Percentiles rank a stretch among this genome's conserved stretches.
Evolutionary conservation across 805 yeast genomes (phyloP).

Genomic region (Pichia kluyveri): DNA sequence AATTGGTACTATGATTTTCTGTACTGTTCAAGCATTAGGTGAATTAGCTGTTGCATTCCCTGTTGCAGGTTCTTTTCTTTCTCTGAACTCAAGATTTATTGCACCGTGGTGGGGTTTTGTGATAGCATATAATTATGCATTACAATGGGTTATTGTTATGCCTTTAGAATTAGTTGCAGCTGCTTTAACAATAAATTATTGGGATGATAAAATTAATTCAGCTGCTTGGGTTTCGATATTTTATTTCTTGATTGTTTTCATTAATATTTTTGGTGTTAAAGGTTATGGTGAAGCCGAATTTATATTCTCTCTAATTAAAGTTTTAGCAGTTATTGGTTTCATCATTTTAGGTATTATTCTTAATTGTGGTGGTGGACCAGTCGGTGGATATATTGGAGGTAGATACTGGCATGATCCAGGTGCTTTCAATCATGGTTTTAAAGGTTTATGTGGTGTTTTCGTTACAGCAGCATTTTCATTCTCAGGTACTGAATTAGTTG

Average conservation of each 20-base stretch:
- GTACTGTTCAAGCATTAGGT: conserved; percentile 54
- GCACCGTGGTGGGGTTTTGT: conserved; percentile 52
- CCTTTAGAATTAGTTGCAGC: conserved; percentile 49
- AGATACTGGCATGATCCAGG: conserved; percentile 53
- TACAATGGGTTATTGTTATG: conserved; percentile 41
- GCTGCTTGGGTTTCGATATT: conserved; percentile 49
- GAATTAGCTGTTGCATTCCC: conserved; percentile 53
- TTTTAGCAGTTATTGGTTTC: conserved; percentile 48
- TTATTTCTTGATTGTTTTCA: conserved; percentile 36
- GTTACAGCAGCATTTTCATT: conserved; percentile 53
- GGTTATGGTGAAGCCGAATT: conserved; percentile 65
- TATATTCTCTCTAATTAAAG: conserved; percentile 42
- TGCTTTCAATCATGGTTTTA: conserved; percentile 38
- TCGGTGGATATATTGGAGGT: conserved; percentile 48
- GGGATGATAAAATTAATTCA: conserved; percentile 36
- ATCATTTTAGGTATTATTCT: conserved; percentile 43
- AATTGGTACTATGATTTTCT: conserved; percentile 48
- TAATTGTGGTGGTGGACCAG: conserved; percentile 55
- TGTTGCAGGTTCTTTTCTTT: conserved; percentile 48
- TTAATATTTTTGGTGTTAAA: conserved; percentile 49
- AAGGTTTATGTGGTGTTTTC: conserved; percentile 54
- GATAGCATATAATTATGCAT: conserved; percentile 45
- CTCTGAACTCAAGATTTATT: conserved; percentile 47
- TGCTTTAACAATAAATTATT: conserved; percentile 37
- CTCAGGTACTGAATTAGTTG: conserved; percentile 56